These are phyloP conservation scores for Auricularia heimuer DNA, from an alignment of 768 basidiomycete species.

Conservation along the genomic window DNA sequence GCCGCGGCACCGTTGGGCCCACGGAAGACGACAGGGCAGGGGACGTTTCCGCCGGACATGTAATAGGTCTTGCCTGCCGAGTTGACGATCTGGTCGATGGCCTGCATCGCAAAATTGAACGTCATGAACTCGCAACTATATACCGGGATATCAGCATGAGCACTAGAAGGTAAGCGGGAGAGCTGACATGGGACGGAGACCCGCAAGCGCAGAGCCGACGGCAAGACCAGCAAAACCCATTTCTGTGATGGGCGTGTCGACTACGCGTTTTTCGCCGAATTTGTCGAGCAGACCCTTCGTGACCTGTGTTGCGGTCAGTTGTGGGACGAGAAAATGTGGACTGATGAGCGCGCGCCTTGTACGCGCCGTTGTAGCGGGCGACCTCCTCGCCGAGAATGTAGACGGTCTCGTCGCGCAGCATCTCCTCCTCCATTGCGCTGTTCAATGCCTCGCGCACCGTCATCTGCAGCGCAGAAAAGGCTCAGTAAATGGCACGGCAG, in stretches of 20 bases:
- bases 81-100: slow-evolving; percentile 99
- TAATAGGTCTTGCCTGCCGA: slow-evolving; percentile 99
- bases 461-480: slow-evolving; percentile 48
- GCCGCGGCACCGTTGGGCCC: slow-evolving; percentile 97
- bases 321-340: neutral
- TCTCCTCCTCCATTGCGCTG: slow-evolving; percentile 98
- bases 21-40: slow-evolving; percentile 98
- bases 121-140: slow-evolving; percentile 98
- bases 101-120: slow-evolving; percentile 98
- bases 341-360: slow-evolving; percentile 51
- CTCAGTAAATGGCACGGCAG: slow-evolving; percentile 5
- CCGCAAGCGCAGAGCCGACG: slow-evolving; percentile 87
- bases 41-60: slow-evolving; percentile 99
- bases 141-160: slow-evolving; percentile 6
- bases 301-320: slow-evolving; percentile 41
- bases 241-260: slow-evolving; percentile 95
- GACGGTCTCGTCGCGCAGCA: slow-evolving; percentile 89
- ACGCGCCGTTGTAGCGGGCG: slow-evolving; percentile 95
- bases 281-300: slow-evolving; percentile 98
- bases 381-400: slow-evolving; percentile 98
- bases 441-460: slow-evolving; percentile 98
- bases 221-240: slow-evolving; percentile 98
- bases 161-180: neutral
- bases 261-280: slow-evolving; percentile 96
- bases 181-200: slow-evolving; percentile 81